Conservation (phyloP, 148 eudicot genomes). For the Silene uniflora region DNA sequence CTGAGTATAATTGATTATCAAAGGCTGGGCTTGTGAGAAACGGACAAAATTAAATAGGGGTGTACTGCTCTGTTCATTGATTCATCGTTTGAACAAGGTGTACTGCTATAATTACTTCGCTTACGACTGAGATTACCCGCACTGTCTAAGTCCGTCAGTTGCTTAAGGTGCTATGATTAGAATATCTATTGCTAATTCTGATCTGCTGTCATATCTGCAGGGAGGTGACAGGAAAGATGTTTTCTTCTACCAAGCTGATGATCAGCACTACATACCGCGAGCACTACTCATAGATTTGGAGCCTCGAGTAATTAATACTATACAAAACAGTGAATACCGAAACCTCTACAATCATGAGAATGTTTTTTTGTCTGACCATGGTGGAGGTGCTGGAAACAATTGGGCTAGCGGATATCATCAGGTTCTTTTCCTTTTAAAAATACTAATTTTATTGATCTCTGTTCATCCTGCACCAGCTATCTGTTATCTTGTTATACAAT, state of each 20-base stretch:
- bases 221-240: conserved; percentile 99
- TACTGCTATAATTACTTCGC: not conserved
- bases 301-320: conserved; percentile 94
- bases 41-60: not conserved
- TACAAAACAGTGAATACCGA: conserved; percentile 89
- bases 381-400: conserved; percentile 99
- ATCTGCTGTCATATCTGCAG: conserved; percentile 37
- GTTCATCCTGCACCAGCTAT: not conserved
- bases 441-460: conserved; percentile 5
- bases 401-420: conserved; percentile 98
- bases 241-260: conserved; percentile 99
- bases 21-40: not conserved
- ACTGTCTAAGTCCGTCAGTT: not conserved
- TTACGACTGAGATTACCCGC: not conserved
- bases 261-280: conserved; percentile 90
- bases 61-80: not conserved
- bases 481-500: not conserved
- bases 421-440: conserved; percentile 35
- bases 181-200: not conserved
- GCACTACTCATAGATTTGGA: conserved; percentile 96
- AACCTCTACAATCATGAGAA: conserved; percentile 96
- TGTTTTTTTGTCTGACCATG: conserved; percentile 74
- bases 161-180: not conserved
- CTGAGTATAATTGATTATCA: not conserved
- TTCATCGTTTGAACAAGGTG: not conserved